Evolutionary conservation across 2,329 filamentous ascomycete genomes (phyloP).

Genomic region (Corniculantispora saksenae): DNA sequence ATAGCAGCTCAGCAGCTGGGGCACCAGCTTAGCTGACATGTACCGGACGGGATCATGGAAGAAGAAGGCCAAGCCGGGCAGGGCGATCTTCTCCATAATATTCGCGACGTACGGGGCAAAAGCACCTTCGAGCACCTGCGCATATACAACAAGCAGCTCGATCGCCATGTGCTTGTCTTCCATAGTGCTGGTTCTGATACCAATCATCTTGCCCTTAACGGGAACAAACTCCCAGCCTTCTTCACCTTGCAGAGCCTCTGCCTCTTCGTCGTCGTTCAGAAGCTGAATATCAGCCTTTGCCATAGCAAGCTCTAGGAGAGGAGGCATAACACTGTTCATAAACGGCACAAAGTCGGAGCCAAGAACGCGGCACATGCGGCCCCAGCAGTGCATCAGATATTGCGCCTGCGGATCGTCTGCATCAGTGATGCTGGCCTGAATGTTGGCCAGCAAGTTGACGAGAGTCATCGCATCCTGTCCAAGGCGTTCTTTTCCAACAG

Average conservation of each 20-base stretch:
- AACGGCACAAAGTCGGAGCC: conserved; percentile 90
- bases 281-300: conserved; percentile 98
- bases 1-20: conserved; percentile 88
- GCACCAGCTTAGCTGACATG: conserved; percentile 91
- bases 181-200: conserved; percentile 93
- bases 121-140: conserved; percentile 87
- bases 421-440: conserved; percentile 85
- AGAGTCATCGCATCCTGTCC: conserved; percentile 83
- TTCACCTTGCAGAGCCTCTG: conserved; percentile 88
- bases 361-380: conserved; percentile 94
- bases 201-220: conserved; percentile 95
- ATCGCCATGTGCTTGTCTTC: conserved; percentile 99
- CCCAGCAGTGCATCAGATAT: conserved; percentile 98
- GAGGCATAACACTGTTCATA: conserved; percentile 90
- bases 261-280: conserved; percentile 91
- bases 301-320: conserved; percentile 83
- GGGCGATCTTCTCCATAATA: conserved; percentile 94
- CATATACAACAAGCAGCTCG: conserved; percentile 94
- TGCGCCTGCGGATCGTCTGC: conserved; percentile 93
- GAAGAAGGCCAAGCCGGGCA: conserved; percentile 94
- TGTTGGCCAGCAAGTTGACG: conserved; percentile 82
- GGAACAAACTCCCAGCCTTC: conserved; percentile 98
- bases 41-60: conserved; percentile 98
- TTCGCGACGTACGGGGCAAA: conserved; percentile 91
- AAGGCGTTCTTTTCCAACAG: conserved; percentile 91